Base-by-base conservation (phyloP, 2,329 filamentous ascomycete species). In the Cordyceps cateniannulata region DNA sequence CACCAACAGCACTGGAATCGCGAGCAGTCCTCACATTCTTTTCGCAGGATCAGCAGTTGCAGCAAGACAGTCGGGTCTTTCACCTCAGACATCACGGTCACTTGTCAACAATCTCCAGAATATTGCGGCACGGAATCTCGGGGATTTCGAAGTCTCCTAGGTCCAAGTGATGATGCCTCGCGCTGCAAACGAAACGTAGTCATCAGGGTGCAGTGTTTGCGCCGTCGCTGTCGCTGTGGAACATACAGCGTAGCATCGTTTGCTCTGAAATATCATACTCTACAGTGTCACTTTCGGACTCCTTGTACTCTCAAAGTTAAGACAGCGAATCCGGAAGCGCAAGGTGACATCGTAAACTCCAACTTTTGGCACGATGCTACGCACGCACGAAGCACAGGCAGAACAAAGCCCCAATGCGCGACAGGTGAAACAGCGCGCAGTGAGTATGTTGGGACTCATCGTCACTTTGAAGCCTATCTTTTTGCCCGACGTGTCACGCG, bases 131-230 rank as follows among this genome's bases (percentile, higher is more conserved):
- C n/a, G 24, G 5, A 14, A 16, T 14, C 20, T 27, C 24, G 18
- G 16, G 6, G 22, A 22, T 40, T 25, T 48, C 29, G 27, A 14
- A 6, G 42, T 35, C 38, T 20, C 10, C 29, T 14, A 8, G 9
- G 16, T 10, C n/a, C 22, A 35, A 20, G 16, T 22, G 54, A 38
- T 20, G 45, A 42, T 29, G 51, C 51, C 29, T 25, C 29, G 22
- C 10, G 16, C 9, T 16, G 45, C 29, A 22, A 40, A 38, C 32
- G 20, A 27, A 25, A 25, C 22, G 14, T 24, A 22, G 20, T 27
- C 32, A 32, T 48, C 54, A 48, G 16, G 42, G 53, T 57, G 54
- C 29, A 9, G 7, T 57, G 54, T 57, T 57, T 57, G 54, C 32
- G 16, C 20, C 3, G 44, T 40, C 20, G 44, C 44, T 27, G 29